These are phyloP conservation scores for Hirschioporus abietinus DNA, from an alignment of 768 basidiomycete species.

Conservation along the genomic window DNA sequence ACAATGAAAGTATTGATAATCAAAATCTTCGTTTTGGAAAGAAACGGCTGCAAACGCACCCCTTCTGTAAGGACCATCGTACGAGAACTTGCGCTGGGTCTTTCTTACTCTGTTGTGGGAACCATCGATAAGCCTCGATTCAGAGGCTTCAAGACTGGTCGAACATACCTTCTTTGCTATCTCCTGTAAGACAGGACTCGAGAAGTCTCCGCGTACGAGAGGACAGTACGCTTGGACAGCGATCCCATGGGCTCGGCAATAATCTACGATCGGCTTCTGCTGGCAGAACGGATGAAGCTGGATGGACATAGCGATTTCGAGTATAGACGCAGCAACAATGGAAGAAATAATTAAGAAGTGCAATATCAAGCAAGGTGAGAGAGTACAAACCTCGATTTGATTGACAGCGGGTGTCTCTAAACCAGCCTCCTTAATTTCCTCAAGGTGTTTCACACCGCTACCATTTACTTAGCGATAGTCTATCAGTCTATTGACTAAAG, in stretches of 20 bases:
- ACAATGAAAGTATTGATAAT: too few relatives aligned
- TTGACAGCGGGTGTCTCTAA: slow-evolving; percentile 68
- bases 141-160: too few relatives aligned
- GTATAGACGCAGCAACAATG: too few relatives aligned
- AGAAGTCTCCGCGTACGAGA: slow-evolving; percentile 56
- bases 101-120: slow-evolving; percentile 24
- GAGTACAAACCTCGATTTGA: slow-evolving; percentile 61
- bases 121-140: too few relatives aligned
- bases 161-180: slow-evolving; percentile 54
- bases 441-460: slow-evolving; percentile 65
- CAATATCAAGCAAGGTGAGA: neutral
- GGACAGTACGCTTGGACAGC: slow-evolving; percentile 75
- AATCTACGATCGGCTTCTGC: slow-evolving; percentile 71
- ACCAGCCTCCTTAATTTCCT: slow-evolving; percentile 64
- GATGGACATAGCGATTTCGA: too few relatives aligned
- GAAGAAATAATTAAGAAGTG: too few relatives aligned
- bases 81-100: slow-evolving; percentile 77
- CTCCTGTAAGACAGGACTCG: slow-evolving; percentile 45
- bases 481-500: neutral
- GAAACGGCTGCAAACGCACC: slow-evolving; percentile 31
- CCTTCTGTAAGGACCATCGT: slow-evolving; percentile 86
- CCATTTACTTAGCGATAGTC: neutral
- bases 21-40: too few relatives aligned
- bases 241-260: slow-evolving; percentile 57
- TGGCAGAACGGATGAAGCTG: slow-evolving; percentile 85